These are phyloP conservation scores for Trichophyton mentagrophytes DNA, from an alignment of 2,329 filamentous ascomycete species.

Conservation along the genomic window DNA sequence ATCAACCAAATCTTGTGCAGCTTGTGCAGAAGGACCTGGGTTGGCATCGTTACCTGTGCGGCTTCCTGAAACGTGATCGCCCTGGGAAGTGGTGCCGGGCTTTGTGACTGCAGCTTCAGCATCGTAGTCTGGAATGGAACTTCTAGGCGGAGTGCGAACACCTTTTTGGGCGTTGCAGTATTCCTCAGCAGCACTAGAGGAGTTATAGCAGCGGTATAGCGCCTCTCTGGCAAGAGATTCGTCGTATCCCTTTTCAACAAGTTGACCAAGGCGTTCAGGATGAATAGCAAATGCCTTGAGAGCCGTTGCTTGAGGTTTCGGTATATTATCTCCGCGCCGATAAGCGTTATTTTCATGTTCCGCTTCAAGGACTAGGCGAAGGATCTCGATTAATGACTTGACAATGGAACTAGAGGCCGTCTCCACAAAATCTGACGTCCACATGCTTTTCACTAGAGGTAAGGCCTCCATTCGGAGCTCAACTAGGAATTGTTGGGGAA, in stretches of 20 bases:
- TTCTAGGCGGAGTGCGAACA: conserved; percentile 47
- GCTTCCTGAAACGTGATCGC: conserved; percentile 10
- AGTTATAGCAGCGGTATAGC: conserved; percentile 67
- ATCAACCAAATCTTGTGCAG: conserved; percentile 7
- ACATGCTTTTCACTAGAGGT: conserved; percentile 62
- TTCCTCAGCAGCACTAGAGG: conserved; percentile 47
- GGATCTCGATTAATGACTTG: conserved; percentile 67
- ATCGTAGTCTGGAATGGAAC: conserved; percentile 55
- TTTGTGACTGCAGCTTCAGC: conserved; percentile 18
- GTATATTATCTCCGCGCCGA: conserved; percentile 49
- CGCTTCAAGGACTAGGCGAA: conserved; percentile 64
- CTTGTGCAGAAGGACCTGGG: background rate
- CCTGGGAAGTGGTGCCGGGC: conserved; percentile 14
- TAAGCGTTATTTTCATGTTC: conserved; percentile 59
- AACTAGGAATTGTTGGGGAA: conserved; percentile 64
- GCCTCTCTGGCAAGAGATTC: conserved; percentile 61
- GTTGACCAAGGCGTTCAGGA: conserved; percentile 33
- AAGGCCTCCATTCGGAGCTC: conserved; percentile 72
- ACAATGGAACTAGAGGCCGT: conserved; percentile 65
- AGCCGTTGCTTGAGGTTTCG: conserved; percentile 33
- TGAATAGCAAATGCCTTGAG: conserved; percentile 43
- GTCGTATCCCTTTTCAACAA: conserved; percentile 40
- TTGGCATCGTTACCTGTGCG: background rate
- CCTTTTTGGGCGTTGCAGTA: conserved; percentile 58
- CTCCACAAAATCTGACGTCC: conserved; percentile 74